Percentiles rank a stretch among this genome's conserved stretches.
phyloP scores from a whole-genome alignment of 2,329 filamentous ascomycete genomes.

The Clonostachys solani region DNA sequence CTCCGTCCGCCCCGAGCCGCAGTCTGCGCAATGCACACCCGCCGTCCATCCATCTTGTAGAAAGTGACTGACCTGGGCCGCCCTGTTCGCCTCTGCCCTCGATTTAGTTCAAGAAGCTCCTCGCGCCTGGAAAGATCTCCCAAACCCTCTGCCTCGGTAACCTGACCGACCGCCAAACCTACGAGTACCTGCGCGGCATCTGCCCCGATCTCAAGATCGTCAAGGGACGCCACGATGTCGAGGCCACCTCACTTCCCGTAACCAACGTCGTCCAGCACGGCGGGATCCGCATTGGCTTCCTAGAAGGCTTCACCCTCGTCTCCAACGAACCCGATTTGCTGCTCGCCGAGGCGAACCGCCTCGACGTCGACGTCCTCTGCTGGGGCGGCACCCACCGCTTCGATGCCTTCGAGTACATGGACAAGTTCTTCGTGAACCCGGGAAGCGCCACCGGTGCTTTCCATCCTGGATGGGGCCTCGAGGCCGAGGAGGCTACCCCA shows the following conservation, averaged over 20 bases:
- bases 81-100: background rate
- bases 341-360: slow-evolving; percentile 62
- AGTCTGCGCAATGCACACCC: background rate
- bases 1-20: too few species aligned
- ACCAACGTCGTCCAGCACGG: slow-evolving; percentile 65
- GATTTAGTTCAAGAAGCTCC: slow-evolving; percentile 74
- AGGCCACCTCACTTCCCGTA: slow-evolving; percentile 60
- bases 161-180: slow-evolving; percentile 74
- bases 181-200: slow-evolving; percentile 74
- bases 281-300: slow-evolving; percentile 60
- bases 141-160: slow-evolving; percentile 79
- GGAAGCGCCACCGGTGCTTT: slow-evolving; percentile 64
- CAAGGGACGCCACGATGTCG: slow-evolving; percentile 63
- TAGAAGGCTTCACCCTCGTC: slow-evolving; percentile 65
- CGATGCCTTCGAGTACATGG: slow-evolving; percentile 70
- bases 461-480: slow-evolving; percentile 50
- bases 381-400: slow-evolving; percentile 66
- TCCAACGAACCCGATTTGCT: slow-evolving; percentile 63
- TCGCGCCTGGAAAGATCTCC: slow-evolving; percentile 78
- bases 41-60: background rate
- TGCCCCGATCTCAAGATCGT: slow-evolving; percentile 70
- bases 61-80: background rate
- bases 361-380: slow-evolving; percentile 66
- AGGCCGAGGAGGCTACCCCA: slow-evolving; percentile 71
- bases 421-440: slow-evolving; percentile 70